Base-by-base conservation (phyloP, 2,329 filamentous ascomycete genomes). In the Diaporthe sp. region DNA sequence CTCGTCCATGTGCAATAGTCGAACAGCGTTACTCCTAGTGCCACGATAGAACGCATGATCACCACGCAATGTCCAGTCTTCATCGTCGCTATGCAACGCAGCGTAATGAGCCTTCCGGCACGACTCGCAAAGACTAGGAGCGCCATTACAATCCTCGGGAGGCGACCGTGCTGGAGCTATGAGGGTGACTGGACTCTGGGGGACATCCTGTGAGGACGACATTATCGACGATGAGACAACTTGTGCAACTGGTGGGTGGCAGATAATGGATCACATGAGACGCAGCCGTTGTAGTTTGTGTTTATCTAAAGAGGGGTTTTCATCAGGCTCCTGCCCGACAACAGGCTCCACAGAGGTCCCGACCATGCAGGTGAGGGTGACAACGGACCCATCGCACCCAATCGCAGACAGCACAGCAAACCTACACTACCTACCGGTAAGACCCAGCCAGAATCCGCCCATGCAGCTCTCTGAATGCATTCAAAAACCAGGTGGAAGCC, bases 341-440 rank as follows among this genome's bases (percentile, higher is more conserved):
- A 34, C 42, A 44, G 15, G 42, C 42, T 15, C 42, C 42, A 44
- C 42, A 44, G 42, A 44, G 42, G 42, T 1, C 42, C 0, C 42
- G 5, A 44, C 15, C 31, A 34, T 34, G 31, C 31, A 34, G 31
- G 31, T 34, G 6, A 34, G 31, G 1, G 31, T 6, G 31, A 34
- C 13, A 17, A 44, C 13, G 1, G 6, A 44, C 42, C 3, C 6
- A 44, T 1, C 15, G 13, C 42, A 1, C 42, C 42, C 0, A 17
- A 13, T 0, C 15, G 39, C 2, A 12, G 0, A 1, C 42, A 44
- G 12, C 5, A 17, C 5, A 17, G 17, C 0, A 44, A 13, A n/a
- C n/a, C n/a, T n/a, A n/a, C n/a, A n/a, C n/a, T n/a, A n/a, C n/a
- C n/a, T n/a, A n/a, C n/a, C n/a, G n/a, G n/a, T n/a, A 34, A 44